Conservation (phyloP, 2,329 filamentous ascomycete species). For the Lasiodiplodia theobromae region DNA sequence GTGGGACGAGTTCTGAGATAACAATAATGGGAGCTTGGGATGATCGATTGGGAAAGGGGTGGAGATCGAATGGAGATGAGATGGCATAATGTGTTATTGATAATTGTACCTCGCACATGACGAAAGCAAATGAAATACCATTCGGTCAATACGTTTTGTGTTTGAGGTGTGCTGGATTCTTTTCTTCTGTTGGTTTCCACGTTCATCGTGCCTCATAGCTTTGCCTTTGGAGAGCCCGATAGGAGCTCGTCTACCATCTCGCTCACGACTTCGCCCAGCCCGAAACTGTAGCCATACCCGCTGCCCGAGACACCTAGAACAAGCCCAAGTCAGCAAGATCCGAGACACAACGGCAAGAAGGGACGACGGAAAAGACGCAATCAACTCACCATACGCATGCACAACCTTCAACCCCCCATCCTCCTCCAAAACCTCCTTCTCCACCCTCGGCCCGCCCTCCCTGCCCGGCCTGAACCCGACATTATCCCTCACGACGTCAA, state of each 20-base stretch:
- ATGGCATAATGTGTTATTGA: conserved; percentile 13
- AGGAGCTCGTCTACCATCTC: conserved; percentile 31
- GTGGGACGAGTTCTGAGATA: not conserved
- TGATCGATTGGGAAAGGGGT: not conserved
- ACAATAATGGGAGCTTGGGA: not conserved
- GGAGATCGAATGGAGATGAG: not conserved
- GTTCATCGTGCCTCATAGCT: not conserved
- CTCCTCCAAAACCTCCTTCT: conserved; percentile 37
- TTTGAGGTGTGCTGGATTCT: not conserved
- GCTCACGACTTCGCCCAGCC: conserved; percentile 32
- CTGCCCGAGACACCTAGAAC: conserved; percentile 34
- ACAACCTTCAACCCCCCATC: conserved; percentile 38
- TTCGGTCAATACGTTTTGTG: not conserved
- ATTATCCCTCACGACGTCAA: conserved; percentile 37
- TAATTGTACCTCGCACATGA: not conserved
- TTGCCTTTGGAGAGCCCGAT: not conserved
- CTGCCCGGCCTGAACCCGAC: conserved; percentile 37
- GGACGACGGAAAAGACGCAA: not conserved
- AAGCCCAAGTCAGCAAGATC: not conserved
- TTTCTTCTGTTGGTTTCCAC: not conserved
- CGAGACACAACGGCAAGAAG: not conserved
- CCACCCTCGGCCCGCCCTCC: conserved; percentile 36
- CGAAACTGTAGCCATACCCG: conserved; percentile 41
- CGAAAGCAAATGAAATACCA: not conserved
- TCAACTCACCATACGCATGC: conserved; percentile 39